These are phyloP conservation scores for Paracamarosporium sp. DNA, from an alignment of 2,329 filamentous ascomycete species.

Conservation along the genomic window DNA sequence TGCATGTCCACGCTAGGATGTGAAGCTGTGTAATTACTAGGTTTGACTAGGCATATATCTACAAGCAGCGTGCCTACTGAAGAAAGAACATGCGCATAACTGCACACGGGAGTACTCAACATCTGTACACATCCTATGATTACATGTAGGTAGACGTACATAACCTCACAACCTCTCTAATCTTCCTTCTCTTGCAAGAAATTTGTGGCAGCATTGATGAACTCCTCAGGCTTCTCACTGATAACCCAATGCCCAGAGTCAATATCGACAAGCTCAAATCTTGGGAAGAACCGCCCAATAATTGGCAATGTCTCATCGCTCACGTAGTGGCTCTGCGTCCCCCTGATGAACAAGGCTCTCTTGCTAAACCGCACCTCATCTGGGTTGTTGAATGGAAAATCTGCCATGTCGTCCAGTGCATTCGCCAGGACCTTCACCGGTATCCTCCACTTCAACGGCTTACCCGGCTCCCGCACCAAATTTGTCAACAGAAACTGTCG, in stretches of 20 bases:
- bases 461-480: conserved; percentile 65
- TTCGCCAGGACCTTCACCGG: conserved; percentile 74
- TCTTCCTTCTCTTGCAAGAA: conserved; percentile 63
- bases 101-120: too few relatives aligned
- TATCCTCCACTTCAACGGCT: conserved; percentile 75
- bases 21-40: too few relatives aligned
- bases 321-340: conserved; percentile 79
- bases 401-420: conserved; percentile 76
- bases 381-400: conserved; percentile 85
- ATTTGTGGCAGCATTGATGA: conserved; percentile 72
- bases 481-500: conserved; percentile 94
- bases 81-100: too few relatives aligned
- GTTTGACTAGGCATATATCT: too few relatives aligned
- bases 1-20: too few relatives aligned
- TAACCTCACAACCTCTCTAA: not conserved
- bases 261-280: conserved; percentile 75
- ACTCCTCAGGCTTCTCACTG: conserved; percentile 83
- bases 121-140: too few relatives aligned
- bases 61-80: too few relatives aligned
- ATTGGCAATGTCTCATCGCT: conserved; percentile 80
- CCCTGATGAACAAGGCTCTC: conserved; percentile 80
- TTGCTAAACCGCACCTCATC: conserved; percentile 73
- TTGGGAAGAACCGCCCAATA: conserved; percentile 82
- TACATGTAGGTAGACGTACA: not conserved
- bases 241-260: conserved; percentile 88